Base-by-base conservation (phyloP, 768 basidiomycete genomes). In the Tricholoma matsutake region DNA sequence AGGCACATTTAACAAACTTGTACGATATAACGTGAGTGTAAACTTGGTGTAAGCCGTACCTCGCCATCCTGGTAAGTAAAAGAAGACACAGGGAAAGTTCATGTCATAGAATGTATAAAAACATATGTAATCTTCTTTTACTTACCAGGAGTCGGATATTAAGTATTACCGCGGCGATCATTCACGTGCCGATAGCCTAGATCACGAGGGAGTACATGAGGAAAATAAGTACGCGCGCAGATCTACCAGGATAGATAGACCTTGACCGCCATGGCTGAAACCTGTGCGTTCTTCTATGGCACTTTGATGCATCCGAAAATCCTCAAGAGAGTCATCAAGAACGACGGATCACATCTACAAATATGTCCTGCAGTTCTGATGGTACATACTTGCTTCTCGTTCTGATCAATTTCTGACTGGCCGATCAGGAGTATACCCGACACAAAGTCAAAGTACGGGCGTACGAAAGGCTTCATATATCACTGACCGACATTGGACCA, bases 251-350 rank as follows among this genome's bases (percentile, higher is more conserved):
- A 14, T 29, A 41, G 14, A 35, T 5, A 20, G 25, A 28, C 55
- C 43, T 43, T 6, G 16, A 43, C 55, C 25, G 25, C 10, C 29
- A 57, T 57, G 56, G 41, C 41, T 28, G 56, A 57, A 47, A 57
- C 41, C 14, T 34, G 64, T 18, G 87, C 87, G 16, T 96, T 95
- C 73, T 91, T 94, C 77, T 94, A 96, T 73, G 96, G 96, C 11
- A 96, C 92, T 0, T 77, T 98, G 20, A 86, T 96, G 81, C 92
- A 95, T 67, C 94, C 94, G 6, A 83, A 83, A 54, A 89, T 98
- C 67, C 77, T 97, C 39, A 83, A 79, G 60, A 78, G 87, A 18
- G 94, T 97, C 6, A 85, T 97, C 47, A 79, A 79, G 6, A 86
- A 91, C 66, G 77, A 86, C 49, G 91, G 88, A 7, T 66, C 75